Evolutionary conservation across 2,329 filamentous ascomycete species (phyloP).

Genomic region (Fusarium sp.): DNA sequence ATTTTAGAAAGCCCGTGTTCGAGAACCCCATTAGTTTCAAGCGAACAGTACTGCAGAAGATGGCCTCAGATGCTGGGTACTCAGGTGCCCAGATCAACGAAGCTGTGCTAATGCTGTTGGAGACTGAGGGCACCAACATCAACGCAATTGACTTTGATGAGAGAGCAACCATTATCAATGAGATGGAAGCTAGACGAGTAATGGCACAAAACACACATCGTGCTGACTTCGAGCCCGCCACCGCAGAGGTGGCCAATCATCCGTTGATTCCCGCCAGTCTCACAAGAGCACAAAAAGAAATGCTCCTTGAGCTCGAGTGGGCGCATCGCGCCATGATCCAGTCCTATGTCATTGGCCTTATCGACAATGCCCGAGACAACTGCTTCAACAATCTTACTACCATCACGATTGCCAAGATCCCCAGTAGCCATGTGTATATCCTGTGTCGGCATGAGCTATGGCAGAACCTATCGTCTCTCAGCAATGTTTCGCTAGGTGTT

Average conservation of each 20-base stretch:
- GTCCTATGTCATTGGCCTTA: conserved; percentile 72
- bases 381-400: conserved; percentile 65
- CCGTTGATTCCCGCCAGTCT: conserved; percentile 64
- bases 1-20: conserved; percentile 35
- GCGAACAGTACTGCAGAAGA: conserved; percentile 47
- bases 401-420: conserved; percentile 71
- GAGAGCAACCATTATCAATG: conserved; percentile 28
- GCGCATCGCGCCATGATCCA: conserved; percentile 74
- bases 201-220: neutral
- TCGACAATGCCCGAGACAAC: conserved; percentile 61
- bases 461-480: conserved; percentile 64
- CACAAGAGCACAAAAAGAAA: conserved; percentile 72
- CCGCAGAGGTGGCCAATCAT: conserved; percentile 40
- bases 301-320: conserved; percentile 75
- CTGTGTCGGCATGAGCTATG: conserved; percentile 70
- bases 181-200: conserved; percentile 24
- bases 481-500: conserved; percentile 66
- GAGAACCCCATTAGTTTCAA: conserved; percentile 45
- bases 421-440: conserved; percentile 66
- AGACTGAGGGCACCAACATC: conserved; percentile 47
- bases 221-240: conserved; percentile 32
- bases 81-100: conserved; percentile 43
- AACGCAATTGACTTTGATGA: conserved; percentile 48
- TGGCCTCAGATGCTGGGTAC: conserved; percentile 52
- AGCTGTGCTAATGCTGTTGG: conserved; percentile 49